These are phyloP conservation scores for Bathelium albidoporum DNA, from an alignment of 495 filamentous ascomycete species.

Conservation along the genomic window DNA sequence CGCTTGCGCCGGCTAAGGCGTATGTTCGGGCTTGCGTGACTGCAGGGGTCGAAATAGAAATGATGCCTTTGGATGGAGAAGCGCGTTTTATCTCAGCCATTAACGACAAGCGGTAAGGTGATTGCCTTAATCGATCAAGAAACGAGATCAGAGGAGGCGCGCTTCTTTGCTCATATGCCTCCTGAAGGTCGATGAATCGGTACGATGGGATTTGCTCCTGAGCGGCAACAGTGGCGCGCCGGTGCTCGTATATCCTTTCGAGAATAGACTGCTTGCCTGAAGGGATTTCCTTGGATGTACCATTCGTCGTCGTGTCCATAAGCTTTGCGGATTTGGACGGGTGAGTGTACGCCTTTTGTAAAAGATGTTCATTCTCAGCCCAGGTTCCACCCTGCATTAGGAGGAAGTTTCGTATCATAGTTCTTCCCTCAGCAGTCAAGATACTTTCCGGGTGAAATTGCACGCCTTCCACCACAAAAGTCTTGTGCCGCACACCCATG, in stretches of 20 bases:
- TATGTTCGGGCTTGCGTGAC: conserved; percentile 86
- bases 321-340: conserved; percentile 11
- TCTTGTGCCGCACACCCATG: conserved; percentile 93
- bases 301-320: conserved; percentile 16
- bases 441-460: conserved; percentile 99
- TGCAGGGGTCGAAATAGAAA: conserved; percentile 76
- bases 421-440: conserved; percentile 73
- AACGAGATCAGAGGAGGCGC: conserved; percentile 81
- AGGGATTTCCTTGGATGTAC: conserved; percentile 29
- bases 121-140: conserved; percentile 64
- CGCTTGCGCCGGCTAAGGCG: conserved; percentile 85
- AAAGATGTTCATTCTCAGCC: conserved; percentile 55
- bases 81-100: conserved; percentile 97
- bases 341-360: conserved; percentile 12
- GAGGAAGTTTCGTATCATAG: conserved; percentile 89
- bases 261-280: conserved; percentile 63
- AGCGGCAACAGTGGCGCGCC: conserved; percentile 61
- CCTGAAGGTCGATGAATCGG: conserved; percentile 74
- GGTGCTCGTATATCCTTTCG: conserved; percentile 82
- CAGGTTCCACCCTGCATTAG: conserved; percentile 80
- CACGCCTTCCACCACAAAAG: conserved; percentile 80
- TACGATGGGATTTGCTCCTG: conserved; percentile 84
- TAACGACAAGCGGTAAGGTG: conserved; percentile 70
- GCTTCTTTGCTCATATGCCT: conserved; percentile 70
- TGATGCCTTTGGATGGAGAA: conserved; percentile 92